phyloP scores from a whole-genome alignment of 495 filamentous ascomycete genomes.

The Daldinia grandis region DNA sequence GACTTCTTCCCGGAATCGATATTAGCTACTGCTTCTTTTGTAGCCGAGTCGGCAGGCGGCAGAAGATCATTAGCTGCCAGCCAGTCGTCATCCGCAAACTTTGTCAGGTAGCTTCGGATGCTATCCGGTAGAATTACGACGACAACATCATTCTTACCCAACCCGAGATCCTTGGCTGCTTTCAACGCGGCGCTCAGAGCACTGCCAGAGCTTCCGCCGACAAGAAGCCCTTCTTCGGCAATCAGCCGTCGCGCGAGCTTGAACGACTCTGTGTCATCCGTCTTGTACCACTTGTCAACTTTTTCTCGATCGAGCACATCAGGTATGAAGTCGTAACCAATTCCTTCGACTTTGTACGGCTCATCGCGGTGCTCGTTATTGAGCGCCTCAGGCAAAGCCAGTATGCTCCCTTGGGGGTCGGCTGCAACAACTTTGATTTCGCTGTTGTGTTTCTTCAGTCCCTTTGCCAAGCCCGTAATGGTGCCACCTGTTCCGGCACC shows the following conservation, averaged over 20 bases:
- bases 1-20: conserved; percentile 56
- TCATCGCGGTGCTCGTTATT: conserved; percentile 83
- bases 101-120: conserved; percentile 97
- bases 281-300: conserved; percentile 99
- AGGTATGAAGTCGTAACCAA: conserved; percentile 98
- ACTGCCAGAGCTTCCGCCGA: conserved; percentile 93
- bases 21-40: conserved; percentile 55
- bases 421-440: conserved; percentile 87
- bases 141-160: conserved; percentile 80
- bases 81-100: conserved; percentile 99
- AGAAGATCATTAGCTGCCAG: conserved; percentile 93
- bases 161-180: conserved; percentile 75
- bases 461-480: conserved; percentile 87
- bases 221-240: conserved; percentile 91
- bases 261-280: conserved; percentile 91
- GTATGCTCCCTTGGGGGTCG: conserved; percentile 87
- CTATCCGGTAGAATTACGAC: conserved; percentile 94
- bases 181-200: conserved; percentile 86
- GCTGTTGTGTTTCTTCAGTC: conserved; percentile 85
- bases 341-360: conserved; percentile 97
- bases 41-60: conserved; percentile 50
- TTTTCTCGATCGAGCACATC: conserved; percentile 83
- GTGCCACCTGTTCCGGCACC: conserved; percentile 97
- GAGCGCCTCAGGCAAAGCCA: conserved; percentile 78
- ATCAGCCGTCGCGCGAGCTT: conserved; percentile 87